Evolutionary conservation across 2,329 filamentous ascomycete species (phyloP), one percentile per base, ranked within the genome.

Genomic region (Colletotrichum sp.): DNA sequence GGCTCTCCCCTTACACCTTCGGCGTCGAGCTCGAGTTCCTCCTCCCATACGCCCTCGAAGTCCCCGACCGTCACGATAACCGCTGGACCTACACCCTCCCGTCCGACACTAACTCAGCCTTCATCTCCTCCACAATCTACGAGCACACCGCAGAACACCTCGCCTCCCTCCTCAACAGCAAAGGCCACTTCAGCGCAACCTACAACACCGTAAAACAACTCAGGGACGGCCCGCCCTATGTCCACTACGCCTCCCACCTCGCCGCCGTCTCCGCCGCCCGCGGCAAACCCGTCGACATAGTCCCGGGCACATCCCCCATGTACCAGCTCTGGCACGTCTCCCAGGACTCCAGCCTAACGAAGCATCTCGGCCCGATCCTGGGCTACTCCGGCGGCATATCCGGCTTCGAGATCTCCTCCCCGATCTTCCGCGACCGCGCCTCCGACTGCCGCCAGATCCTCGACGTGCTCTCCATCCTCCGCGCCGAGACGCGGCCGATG

Each of bases 11-110:
- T 0, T 73, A 70, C 33, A 69, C 73, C 11, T 75, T 73, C n/a
- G 73, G 73, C 29, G 15, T 73, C 27, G 73, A 75, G n/a, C 21
- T 73, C 13, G 73, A 75, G 21, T 73, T 73, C 21, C 29, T 75
- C 21, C 13, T 69, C 5, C 66, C 73, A 3, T 72, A 69, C 24
- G 16, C 12, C 5, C 43, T 58, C 16, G 21, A 24, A 27, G 21
- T 18, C n/a, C 12, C 18, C 31, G 31, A 11, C 58, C 66, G 18
- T 62, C 47, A 6, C 18, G 70, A 73, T n/a, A 13, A 2, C 4
- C 73, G 73, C 18, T 73, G 73, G 73, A 21, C 54, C 29, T 57
- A 21, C 57, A 29, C 36, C 16, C 33, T 34, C 0, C n/a, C 29
- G 0, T n/a, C 31, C 0, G 0, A 18, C 31, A 69, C 29, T 8